Evolutionary conservation across 352 stramenopile genomes (phyloP).

Genomic region (Phytopythium kandeliae): DNA sequence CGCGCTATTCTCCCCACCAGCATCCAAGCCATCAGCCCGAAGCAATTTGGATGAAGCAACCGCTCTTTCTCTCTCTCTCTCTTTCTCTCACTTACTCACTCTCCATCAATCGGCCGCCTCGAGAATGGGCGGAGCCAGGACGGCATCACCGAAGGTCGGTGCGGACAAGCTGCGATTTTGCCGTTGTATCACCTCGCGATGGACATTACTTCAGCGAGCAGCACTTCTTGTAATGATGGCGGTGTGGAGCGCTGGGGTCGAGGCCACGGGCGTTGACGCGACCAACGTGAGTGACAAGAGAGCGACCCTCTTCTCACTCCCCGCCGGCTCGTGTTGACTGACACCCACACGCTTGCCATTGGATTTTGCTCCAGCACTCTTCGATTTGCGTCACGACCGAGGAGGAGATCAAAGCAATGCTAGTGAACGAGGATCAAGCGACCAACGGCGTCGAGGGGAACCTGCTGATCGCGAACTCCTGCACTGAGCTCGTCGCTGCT

Average conservation of each 20-base stretch:
- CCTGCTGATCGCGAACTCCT: constrained; percentile 39
- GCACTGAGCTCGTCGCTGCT: constrained; percentile 49
- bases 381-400: constrained; percentile 39
- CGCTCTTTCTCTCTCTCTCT: no score
- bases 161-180: no score
- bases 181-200: not conserved
- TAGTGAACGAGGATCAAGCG: constrained; percentile 54
- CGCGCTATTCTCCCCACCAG: no score
- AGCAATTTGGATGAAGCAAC: not conserved
- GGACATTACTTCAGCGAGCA: not conserved
- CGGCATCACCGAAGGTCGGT: no score
- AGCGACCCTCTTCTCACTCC: no score
- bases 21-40: no score
- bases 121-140: no score
- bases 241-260: not conserved
- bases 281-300: constrained; percentile 16
- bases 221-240: not conserved
- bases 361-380: constrained; percentile 17
- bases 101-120: no score
- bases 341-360: not conserved
- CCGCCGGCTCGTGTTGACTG: not conserved
- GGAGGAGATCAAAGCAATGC: constrained; percentile 36
- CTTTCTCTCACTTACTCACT: no score
- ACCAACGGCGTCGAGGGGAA: constrained; percentile 58
- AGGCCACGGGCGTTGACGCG: constrained; percentile 18